phyloP scores from a whole-genome alignment of 495 filamentous ascomycete species.

The Parathielavia appendiculata region DNA sequence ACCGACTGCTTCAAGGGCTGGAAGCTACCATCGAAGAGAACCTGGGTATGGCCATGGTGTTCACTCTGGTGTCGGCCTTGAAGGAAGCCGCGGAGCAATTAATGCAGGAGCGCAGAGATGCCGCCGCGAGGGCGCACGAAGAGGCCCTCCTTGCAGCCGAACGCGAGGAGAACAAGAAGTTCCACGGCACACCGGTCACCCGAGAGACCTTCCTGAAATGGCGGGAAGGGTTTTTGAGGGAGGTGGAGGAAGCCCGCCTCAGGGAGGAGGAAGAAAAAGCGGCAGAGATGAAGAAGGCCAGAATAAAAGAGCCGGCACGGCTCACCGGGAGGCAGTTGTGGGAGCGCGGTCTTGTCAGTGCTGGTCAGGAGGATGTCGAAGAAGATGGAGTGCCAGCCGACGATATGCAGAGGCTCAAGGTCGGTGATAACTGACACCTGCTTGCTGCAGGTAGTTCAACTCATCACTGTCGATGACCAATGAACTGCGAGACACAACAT shows the following conservation, averaged over 20 bases:
- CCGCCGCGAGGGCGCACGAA: slow-evolving; percentile 58
- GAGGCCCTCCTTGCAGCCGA: slow-evolving; percentile 64
- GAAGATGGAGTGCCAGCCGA: slow-evolving; percentile 47
- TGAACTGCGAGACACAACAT: not conserved
- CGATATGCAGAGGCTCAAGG: slow-evolving; percentile 62
- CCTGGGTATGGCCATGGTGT: slow-evolving; percentile 97
- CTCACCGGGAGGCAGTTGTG: slow-evolving; percentile 80
- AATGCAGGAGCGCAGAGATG: slow-evolving; percentile 59
- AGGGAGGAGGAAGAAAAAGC: slow-evolving; percentile 64
- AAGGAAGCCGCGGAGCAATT: slow-evolving; percentile 85
- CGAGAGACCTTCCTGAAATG: slow-evolving; percentile 77
- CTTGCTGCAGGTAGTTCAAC: not conserved
- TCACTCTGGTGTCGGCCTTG: slow-evolving; percentile 76
- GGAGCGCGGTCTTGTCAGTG: slow-evolving; percentile 71
- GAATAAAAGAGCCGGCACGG: slow-evolving; percentile 54
- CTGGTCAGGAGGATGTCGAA: slow-evolving; percentile 64
- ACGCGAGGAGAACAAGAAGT: slow-evolving; percentile 92
- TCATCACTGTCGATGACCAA: too few species aligned
- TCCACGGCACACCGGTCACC: slow-evolving; percentile 85
- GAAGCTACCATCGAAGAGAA: slow-evolving; percentile 75
- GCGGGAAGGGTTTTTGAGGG: slow-evolving; percentile 70
- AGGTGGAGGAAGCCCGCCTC: slow-evolving; percentile 66
- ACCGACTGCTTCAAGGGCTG: slow-evolving; percentile 61
- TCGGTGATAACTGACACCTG: slow-evolving; percentile 35
- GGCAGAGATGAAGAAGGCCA: slow-evolving; percentile 70